Conservation (phyloP, 805 yeast genomes). For the Barnettozyma wickerhamii region DNA sequence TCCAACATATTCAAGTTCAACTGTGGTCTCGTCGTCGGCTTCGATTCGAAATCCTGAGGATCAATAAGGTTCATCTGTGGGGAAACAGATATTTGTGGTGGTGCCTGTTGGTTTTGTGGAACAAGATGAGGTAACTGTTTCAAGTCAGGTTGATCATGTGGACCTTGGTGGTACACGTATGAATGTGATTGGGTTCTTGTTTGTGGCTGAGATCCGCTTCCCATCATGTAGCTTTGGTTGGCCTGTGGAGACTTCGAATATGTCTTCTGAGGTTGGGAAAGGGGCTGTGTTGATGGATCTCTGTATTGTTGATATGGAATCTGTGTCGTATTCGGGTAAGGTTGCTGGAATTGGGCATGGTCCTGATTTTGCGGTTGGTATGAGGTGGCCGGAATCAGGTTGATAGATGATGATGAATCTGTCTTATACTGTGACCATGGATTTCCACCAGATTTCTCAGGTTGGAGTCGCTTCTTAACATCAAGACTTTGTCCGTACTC, state of each 20-base stretch:
- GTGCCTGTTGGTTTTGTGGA: conserved; percentile 3
- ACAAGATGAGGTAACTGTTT: background rate
- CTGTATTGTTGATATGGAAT: background rate
- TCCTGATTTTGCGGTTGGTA: background rate
- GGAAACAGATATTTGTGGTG: conserved; percentile 4
- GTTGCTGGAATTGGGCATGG: conserved; percentile 3
- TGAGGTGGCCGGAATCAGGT: background rate
- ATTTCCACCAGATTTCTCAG: conserved; percentile 21
- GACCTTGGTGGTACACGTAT: background rate
- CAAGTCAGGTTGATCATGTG: background rate
- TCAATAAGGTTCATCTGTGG: conserved; percentile 18
- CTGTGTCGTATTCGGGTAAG: background rate
- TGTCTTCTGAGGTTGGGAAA: background rate
- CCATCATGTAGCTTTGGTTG: background rate
- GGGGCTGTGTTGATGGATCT: background rate
- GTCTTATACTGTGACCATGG: conserved; percentile 17
- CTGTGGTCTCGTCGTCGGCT: conserved; percentile 15
- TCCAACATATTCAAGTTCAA: conserved; percentile 19
- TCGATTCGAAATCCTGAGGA: conserved; percentile 8
- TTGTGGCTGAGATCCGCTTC: background rate
- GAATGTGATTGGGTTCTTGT: background rate
- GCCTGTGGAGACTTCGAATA: background rate
- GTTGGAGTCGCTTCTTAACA: conserved; percentile 6
- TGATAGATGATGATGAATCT: background rate
- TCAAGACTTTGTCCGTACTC: conserved; percentile 2